Evolutionary conservation across 139 green algal genomes (phyloP), one percentile per base, ranked within the genome.

Genomic region (Nannochloris sp.): DNA sequence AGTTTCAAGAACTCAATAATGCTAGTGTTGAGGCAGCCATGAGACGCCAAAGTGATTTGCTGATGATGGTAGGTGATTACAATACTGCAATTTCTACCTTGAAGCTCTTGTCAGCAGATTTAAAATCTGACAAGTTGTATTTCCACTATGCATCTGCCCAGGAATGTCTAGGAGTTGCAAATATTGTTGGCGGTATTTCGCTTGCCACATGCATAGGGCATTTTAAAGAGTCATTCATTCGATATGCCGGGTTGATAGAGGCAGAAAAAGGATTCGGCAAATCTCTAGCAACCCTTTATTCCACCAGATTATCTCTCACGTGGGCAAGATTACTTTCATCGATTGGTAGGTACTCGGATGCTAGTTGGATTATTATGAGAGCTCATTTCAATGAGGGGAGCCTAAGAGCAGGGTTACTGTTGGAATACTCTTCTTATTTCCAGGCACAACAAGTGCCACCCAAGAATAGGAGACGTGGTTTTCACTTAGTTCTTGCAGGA

Each of bases 401-500:
- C 46, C 60, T 83, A 36, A 75, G 88, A 4, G 85, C 90, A 6
- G 90, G 76, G 1, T 60, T 96, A 61, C 71, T 96, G 62, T 69
- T 96, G 72, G 90, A 96, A 79, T 83, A 90, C 72, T 82, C 87
- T 15, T 90, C 86, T 2, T 75, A 83, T 44, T 85, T 90, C 67
- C 79, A 96, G 56, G 78, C 66, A 31, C 54, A 44, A 19, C 3
- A 24, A 11, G 62, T 66, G 9, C 67, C 73, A 14, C 75, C 87
- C 1, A 69, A 55, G 48, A 18, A 67, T 14, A 83, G 85, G 68
- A 89, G 87, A 64, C 93, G 86, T 67, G 85, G 81, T 5, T 97
- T 97, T 70, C 77, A 92, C 44, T 78, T 92, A 57, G 89, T 97
- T 29, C 83, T 97, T 51, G 87, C 90, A 2, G 90, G 85, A 8